These are phyloP conservation scores for Evansstolkia leycettana DNA, from an alignment of 495 filamentous ascomycete genomes.

Conservation along the genomic window DNA sequence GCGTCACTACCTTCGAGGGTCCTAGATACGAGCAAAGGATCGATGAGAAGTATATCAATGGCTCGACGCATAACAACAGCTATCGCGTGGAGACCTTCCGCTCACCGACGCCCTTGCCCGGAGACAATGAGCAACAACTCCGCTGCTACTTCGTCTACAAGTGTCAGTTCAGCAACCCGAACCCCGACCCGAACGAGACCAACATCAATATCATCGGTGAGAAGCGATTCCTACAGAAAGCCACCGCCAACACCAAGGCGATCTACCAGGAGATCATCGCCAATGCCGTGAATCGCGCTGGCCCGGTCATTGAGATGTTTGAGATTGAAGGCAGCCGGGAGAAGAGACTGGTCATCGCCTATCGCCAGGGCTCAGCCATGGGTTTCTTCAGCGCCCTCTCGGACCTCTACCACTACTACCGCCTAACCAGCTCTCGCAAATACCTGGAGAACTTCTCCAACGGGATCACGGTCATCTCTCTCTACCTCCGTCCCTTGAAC, in stretches of 20 bases:
- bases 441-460: slow-evolving; percentile 99
- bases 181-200: slow-evolving; percentile 61
- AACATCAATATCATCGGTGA: slow-evolving; percentile 86
- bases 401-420: slow-evolving; percentile 97
- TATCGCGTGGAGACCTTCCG: slow-evolving; percentile 97
- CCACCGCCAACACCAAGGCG: slow-evolving; percentile 85
- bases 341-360: slow-evolving; percentile 87
- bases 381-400: slow-evolving; percentile 92
- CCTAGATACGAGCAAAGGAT: slow-evolving; percentile 88
- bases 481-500: slow-evolving; percentile 69
- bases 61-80: slow-evolving; percentile 46
- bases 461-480: slow-evolving; percentile 89
- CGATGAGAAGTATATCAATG: slow-evolving; percentile 86
- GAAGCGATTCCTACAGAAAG: slow-evolving; percentile 88
- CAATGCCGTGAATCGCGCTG: slow-evolving; percentile 66
- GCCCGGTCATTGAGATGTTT: slow-evolving; percentile 95
- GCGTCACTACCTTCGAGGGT: slow-evolving; percentile 58
- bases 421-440: slow-evolving; percentile 88
- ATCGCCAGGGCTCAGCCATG: slow-evolving; percentile 81
- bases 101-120: slow-evolving; percentile 59
- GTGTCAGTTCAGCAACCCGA: slow-evolving; percentile 74
- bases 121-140: slow-evolving; percentile 63
- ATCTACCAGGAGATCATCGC: slow-evolving; percentile 90
- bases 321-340: slow-evolving; percentile 85
- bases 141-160: slow-evolving; percentile 99